Conservation (phyloP, 495 filamentous ascomycete species). For the Aspergillus taichungensis region DNA sequence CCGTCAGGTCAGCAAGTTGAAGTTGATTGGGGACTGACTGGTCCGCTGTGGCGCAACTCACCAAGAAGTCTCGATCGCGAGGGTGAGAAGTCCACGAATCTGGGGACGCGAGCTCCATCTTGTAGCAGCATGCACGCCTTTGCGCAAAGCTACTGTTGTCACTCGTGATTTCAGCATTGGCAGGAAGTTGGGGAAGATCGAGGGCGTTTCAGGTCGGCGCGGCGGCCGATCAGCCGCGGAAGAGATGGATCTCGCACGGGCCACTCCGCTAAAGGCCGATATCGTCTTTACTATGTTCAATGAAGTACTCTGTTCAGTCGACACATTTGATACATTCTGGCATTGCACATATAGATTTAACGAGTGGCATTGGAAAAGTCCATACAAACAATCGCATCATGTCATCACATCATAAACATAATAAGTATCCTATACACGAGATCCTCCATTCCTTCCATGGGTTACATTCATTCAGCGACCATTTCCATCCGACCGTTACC, state of each 20-base stretch:
- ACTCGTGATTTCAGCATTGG: slow-evolving; percentile 23
- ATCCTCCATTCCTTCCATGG: slow-evolving; percentile 1
- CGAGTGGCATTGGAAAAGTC: slow-evolving; percentile 7
- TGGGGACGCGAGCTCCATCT: slow-evolving; percentile 4
- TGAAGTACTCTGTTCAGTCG: no score
- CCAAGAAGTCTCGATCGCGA: slow-evolving; percentile 94
- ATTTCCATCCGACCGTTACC: background rate
- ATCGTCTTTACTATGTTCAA: no score
- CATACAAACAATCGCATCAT: slow-evolving; percentile 8
- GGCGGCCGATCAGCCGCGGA: background rate
- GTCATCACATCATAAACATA: slow-evolving; percentile 33
- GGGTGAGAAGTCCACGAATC: slow-evolving; percentile 50
- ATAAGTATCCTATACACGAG: slow-evolving; percentile 17
- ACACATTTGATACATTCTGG: no score
- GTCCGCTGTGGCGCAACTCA: slow-evolving; percentile 15
- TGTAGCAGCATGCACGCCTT: slow-evolving; percentile 2
- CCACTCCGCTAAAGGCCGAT: slow-evolving; percentile 4
- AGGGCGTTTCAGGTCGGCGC: no score
- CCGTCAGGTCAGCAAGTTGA: slow-evolving; percentile 4
- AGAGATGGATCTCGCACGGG: slow-evolving; percentile 18
- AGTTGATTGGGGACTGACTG: background rate
- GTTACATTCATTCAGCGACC: background rate
- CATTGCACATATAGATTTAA: background rate
- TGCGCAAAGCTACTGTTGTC: slow-evolving; percentile 16
- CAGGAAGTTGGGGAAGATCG: background rate